Evolutionary conservation across 1,139 yeast genomes (phyloP).

Genomic region (Magnusiomyces paraingens): DNA sequence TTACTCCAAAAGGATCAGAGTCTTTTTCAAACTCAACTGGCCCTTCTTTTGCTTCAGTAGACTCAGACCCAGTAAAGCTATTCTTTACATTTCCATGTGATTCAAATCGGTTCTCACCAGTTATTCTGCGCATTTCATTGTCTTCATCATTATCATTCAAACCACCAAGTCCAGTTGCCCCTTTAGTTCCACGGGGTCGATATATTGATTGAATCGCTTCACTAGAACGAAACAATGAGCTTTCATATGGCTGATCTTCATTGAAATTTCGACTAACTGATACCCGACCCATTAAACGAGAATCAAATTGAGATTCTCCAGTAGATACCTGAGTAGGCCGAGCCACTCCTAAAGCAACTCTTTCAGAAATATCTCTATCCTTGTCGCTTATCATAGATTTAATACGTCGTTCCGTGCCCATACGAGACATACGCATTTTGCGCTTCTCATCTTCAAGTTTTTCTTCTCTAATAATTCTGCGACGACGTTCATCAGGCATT

Average conservation of each 20-base stretch:
- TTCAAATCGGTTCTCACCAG: slow-evolving; percentile 35
- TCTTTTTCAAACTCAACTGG: slow-evolving; percentile 52
- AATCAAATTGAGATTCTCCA: slow-evolving; percentile 46
- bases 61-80: slow-evolving; percentile 25
- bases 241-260: slow-evolving; percentile 50
- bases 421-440: slow-evolving; percentile 39
- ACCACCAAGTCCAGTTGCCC: slow-evolving; percentile 14
- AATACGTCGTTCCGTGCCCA: slow-evolving; percentile 43
- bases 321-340: slow-evolving; percentile 31
- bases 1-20: slow-evolving; percentile 21
- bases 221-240: slow-evolving; percentile 48
- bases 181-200: slow-evolving; percentile 33
- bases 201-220: slow-evolving; percentile 47
- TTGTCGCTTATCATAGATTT: slow-evolving; percentile 40
- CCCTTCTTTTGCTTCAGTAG: slow-evolving; percentile 32
- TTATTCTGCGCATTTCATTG: slow-evolving; percentile 31
- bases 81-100: slow-evolving; percentile 27
- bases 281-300: slow-evolving; percentile 46
- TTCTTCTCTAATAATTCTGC: slow-evolving; percentile 40
- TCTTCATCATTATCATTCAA: slow-evolving; percentile 24
- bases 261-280: slow-evolving; percentile 32
- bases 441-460: slow-evolving; percentile 43
- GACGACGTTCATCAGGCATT: slow-evolving; percentile 28
- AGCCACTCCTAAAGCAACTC: slow-evolving; percentile 48
- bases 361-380: slow-evolving; percentile 49